Conservation (phyloP, 148 eudicot species). For the Amaranthus hypochondriacus region DNA sequence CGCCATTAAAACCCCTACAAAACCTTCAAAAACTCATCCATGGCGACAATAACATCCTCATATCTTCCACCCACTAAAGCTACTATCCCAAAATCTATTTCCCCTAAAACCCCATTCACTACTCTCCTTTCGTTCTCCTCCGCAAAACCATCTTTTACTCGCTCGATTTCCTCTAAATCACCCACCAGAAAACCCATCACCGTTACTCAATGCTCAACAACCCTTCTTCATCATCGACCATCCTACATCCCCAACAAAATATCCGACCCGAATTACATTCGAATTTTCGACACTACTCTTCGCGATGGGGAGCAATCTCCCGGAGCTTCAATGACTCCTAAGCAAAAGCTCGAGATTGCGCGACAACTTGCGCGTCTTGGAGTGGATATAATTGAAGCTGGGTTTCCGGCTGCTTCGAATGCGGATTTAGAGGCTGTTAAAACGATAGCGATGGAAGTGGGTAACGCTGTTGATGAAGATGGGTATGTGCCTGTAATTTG, state of each 20-base stretch:
- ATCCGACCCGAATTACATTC: conserved; percentile 65
- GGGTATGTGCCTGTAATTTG: conserved; percentile 87
- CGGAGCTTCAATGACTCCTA: conserved; percentile 86
- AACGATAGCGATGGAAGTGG: conserved; percentile 64
- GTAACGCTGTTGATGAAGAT: conserved; percentile 38
- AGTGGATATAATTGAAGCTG: conserved; percentile 89
- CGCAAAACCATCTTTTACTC: conserved; percentile 16
- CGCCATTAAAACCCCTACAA: neutral
- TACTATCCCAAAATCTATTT: neutral
- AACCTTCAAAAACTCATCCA: neutral
- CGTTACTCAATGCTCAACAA: neutral
- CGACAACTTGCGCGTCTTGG: conserved; percentile 69
- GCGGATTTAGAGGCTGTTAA: conserved; percentile 82
- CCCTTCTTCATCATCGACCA: conserved; percentile 35
- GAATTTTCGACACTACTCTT: conserved; percentile 90
- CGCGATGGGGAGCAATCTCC: conserved; percentile 97
- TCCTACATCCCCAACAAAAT: conserved; percentile 61
- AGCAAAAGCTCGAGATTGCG: conserved; percentile 80
- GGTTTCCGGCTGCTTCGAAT: conserved; percentile 77
- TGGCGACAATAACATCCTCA: conserved; percentile 24
- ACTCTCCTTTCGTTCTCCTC: conserved; percentile 17
- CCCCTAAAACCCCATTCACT: conserved; percentile 16
- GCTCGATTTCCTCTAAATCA: neutral
- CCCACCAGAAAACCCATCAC: conserved; percentile 6
- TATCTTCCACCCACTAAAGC: conserved; percentile 6